A percentile compares a stretch with the other conserved stretches of the same genome.
phyloP scores from a whole-genome alignment of 345 rosid species.

The Mercurialis annua region DNA sequence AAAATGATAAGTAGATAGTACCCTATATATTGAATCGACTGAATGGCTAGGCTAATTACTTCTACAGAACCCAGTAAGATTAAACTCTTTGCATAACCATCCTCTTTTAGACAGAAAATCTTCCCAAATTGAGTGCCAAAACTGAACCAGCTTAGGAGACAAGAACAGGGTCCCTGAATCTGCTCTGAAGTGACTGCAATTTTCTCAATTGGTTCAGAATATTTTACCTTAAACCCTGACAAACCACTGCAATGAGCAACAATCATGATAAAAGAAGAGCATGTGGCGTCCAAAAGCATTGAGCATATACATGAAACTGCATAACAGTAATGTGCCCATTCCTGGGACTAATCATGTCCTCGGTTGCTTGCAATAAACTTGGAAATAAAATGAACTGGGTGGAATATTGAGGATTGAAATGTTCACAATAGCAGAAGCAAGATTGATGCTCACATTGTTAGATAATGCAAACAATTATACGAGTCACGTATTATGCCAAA shows the following conservation, averaged over 20 bases:
- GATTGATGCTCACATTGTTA: slow-evolving; percentile 61
- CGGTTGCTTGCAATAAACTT: slow-evolving; percentile 62
- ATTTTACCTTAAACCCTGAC: slow-evolving; percentile 60
- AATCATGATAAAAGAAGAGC: background rate
- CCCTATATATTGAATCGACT: slow-evolving; percentile 83
- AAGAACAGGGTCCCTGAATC: slow-evolving; percentile 49
- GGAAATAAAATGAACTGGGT: slow-evolving; percentile 79
- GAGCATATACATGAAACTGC: background rate
- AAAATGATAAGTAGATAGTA: slow-evolving; percentile 26
- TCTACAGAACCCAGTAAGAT: slow-evolving; percentile 59
- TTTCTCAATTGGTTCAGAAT: slow-evolving; percentile 61
- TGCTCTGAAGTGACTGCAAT: slow-evolving; percentile 64
- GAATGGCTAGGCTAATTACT: slow-evolving; percentile 64
- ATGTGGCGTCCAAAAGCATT: background rate
- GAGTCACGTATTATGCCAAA: too few relatives aligned
- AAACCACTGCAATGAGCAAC: slow-evolving; percentile 51
- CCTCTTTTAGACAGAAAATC: slow-evolving; percentile 44
- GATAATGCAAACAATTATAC: too few relatives aligned
- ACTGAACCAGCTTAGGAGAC: slow-evolving; percentile 66
- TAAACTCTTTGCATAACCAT: slow-evolving; percentile 40
- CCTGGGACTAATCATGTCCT: slow-evolving; percentile 70
- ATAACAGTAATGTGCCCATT: slow-evolving; percentile 42
- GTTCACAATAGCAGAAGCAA: slow-evolving; percentile 56
- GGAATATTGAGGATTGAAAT: slow-evolving; percentile 66
- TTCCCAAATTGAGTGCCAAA: slow-evolving; percentile 55